phyloP scores from a whole-genome alignment of 345 rosid species.

The Syzygium oleosum region DNA sequence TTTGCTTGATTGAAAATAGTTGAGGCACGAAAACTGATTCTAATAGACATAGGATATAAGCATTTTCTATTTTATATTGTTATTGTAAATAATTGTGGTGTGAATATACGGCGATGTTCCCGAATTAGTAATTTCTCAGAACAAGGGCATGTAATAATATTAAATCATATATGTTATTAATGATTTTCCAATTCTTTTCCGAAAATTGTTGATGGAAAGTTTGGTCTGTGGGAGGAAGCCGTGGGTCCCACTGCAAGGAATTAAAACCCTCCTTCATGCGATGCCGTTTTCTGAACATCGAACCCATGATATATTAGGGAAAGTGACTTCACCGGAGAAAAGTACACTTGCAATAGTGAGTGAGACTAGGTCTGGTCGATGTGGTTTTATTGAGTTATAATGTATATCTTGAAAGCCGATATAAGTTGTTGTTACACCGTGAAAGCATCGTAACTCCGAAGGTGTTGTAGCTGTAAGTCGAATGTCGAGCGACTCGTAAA shows the following conservation, averaged over 20 bases:
- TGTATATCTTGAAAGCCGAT: neutral
- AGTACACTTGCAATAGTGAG: neutral
- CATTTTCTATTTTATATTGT: neutral
- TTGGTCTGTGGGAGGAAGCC: neutral
- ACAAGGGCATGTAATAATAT: neutral
- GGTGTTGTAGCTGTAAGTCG: rapidly evolving
- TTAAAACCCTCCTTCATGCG: neutral
- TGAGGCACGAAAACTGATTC: neutral
- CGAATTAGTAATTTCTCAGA: neutral
- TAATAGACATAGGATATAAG: neutral
- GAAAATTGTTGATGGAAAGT: neutral
- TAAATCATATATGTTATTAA: too few species aligned
- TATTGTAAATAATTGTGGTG: too few species aligned
- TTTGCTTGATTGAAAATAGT: neutral
- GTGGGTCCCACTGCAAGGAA: neutral
- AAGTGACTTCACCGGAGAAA: neutral
- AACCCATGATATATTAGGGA: neutral
- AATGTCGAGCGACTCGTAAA: neutral
- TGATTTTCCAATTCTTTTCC: neutral
- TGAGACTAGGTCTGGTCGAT: neutral
- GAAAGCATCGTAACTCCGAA: rapidly evolving
- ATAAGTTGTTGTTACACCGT: rapidly evolving
- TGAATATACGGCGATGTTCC: neutral
- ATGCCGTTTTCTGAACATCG: neutral
- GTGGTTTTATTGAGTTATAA: neutral